These are phyloP conservation scores for Citrus maxima DNA, from an alignment of 345 rosid species.

Conservation along the genomic window DNA sequence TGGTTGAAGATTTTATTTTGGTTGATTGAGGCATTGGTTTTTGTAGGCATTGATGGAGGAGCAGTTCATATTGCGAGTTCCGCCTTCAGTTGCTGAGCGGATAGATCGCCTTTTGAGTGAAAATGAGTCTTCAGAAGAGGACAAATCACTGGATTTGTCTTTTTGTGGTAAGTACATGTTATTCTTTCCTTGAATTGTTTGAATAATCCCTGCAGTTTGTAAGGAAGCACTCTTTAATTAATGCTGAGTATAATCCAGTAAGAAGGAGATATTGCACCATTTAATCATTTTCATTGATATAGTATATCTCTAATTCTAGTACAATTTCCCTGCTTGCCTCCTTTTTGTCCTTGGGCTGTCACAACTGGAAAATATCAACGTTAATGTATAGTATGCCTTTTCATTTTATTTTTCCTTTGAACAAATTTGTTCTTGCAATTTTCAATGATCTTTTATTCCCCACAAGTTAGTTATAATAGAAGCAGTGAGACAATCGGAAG, in stretches of 20 bases:
- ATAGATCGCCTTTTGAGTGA: conserved; percentile 71
- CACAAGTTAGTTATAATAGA: not conserved
- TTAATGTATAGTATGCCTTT: not conserved
- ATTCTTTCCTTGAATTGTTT: not conserved
- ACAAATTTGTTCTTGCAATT: not conserved
- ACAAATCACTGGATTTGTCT: conserved; percentile 74
- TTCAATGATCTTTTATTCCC: not conserved
- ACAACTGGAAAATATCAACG: not conserved
- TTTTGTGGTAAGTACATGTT: conserved; percentile 53
- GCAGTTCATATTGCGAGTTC: conserved; percentile 90
- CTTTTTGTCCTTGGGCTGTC: not conserved
- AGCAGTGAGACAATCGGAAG: too few species aligned
- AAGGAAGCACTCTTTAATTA: not conserved
- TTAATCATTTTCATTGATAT: not conserved
- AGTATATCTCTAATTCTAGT: not conserved
- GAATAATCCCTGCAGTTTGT: not conserved
- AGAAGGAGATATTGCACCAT: not conserved
- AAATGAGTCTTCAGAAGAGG: conserved; percentile 64
- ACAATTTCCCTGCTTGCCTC: not conserved
- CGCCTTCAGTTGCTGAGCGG: conserved; percentile 81
- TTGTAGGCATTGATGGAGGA: conserved; percentile 66
- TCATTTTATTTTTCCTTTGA: not conserved
- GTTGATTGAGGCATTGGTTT: not conserved
- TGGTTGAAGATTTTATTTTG: not conserved
- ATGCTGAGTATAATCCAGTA: not conserved